Percentiles rank a stretch among this genome's conserved stretches.
These are phyloP conservation scores for Triangularia setosa DNA, from an alignment of 2,329 filamentous ascomycete genomes.

Conservation along the genomic window DNA sequence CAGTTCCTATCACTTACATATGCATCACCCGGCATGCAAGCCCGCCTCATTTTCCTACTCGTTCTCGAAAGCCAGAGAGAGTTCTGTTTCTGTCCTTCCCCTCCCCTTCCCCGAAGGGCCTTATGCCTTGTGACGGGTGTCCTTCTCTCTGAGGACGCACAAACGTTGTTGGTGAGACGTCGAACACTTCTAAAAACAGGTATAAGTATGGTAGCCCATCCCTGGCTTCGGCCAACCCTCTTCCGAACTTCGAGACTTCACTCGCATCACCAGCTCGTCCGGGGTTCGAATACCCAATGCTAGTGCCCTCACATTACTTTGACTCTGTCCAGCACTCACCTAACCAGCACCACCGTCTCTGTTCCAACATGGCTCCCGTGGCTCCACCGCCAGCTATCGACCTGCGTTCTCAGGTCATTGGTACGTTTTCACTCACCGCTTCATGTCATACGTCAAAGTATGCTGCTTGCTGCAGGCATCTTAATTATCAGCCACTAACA, in stretches of 20 bases:
- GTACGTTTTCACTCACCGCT: conserved; percentile 15
- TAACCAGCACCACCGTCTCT: background rate
- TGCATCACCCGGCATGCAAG: background rate
- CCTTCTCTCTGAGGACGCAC: background rate
- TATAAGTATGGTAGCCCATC: conserved; percentile 1
- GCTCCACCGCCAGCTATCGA: conserved; percentile 6
- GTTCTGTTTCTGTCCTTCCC: background rate
- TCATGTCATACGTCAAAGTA: background rate
- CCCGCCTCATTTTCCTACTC: conserved; percentile 17
- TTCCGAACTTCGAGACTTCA: background rate
- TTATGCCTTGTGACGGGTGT: background rate
- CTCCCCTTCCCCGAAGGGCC: background rate
- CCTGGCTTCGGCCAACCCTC: background rate
- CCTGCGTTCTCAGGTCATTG: conserved; percentile 19
- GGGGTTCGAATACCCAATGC: conserved; percentile 15
- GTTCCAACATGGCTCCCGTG: conserved; percentile 16
- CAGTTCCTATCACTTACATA: background rate
- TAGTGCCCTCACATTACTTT: conserved; percentile 14
- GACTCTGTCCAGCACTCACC: conserved; percentile 6
- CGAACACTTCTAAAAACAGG: background rate
- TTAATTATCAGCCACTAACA: conserved; percentile 8
- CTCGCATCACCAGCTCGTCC: background rate
- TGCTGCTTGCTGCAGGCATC: background rate
- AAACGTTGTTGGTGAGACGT: background rate
- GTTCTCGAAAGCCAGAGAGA: background rate